Conservation (phyloP, 768 basidiomycete species). For the Trametes elegans region DNA sequence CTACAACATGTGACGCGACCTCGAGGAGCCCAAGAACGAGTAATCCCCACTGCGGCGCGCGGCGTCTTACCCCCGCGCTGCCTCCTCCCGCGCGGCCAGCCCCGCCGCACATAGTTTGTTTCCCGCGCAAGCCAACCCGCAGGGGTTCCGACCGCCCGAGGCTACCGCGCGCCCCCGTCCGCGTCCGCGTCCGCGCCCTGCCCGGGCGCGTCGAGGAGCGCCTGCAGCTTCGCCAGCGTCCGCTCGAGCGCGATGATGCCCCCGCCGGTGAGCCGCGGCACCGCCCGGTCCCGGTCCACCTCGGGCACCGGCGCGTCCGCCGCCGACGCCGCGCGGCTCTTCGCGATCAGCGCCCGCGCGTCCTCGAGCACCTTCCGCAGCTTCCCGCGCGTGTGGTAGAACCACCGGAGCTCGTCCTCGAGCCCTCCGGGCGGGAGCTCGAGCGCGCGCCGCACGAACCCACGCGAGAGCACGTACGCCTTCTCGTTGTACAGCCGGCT, state of each 20-base stretch:
- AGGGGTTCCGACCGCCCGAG: too few relatives aligned
- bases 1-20: background rate
- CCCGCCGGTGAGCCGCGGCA: constrained; percentile 77
- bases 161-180: background rate
- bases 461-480: constrained; percentile 86
- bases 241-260: constrained; percentile 77
- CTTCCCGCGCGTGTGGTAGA: constrained; percentile 65
- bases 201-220: constrained; percentile 30
- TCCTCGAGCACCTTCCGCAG: constrained; percentile 68
- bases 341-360: constrained; percentile 61
- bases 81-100: too few relatives aligned
- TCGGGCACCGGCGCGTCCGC: constrained; percentile 30
- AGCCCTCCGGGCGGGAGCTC: constrained; percentile 74
- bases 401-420: constrained; percentile 67
- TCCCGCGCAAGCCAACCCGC: too few relatives aligned
- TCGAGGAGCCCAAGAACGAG: background rate
- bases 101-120: too few relatives aligned
- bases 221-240: constrained; percentile 66
- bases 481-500: constrained; percentile 93
- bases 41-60: background rate
- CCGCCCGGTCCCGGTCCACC: constrained; percentile 46
- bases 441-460: constrained; percentile 86
- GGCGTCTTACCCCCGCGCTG: too few relatives aligned
- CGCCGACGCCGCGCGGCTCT: constrained; percentile 51
- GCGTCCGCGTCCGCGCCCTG: background rate